Percentiles rank a stretch among this genome's conserved stretches.
Evolutionary conservation across 2,329 filamentous ascomycete genomes (phyloP).

Genomic region (Fusarium sp.): DNA sequence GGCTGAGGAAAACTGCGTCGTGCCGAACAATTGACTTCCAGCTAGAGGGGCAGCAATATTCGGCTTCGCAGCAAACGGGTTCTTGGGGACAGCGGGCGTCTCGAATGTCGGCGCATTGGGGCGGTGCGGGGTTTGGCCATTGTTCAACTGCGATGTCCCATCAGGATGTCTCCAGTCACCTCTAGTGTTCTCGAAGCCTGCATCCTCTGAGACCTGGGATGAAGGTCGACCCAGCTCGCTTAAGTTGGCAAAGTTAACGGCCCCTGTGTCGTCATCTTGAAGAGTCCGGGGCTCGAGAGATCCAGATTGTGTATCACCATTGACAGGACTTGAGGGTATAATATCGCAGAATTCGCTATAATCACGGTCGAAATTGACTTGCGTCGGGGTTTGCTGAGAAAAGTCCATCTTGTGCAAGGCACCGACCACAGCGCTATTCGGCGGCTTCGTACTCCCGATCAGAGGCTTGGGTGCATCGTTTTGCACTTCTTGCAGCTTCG

Average conservation of each 20-base stretch:
- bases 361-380: constrained; percentile 66
- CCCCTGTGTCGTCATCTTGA: constrained; percentile 62
- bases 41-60: constrained; percentile 52
- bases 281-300: constrained; percentile 52
- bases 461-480: constrained; percentile 36
- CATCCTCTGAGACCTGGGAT: constrained; percentile 57
- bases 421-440: constrained; percentile 27
- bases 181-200: constrained; percentile 53
- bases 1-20: constrained; percentile 66
- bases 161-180: constrained; percentile 54
- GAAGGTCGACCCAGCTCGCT: constrained; percentile 52
- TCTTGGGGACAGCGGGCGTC: constrained; percentile 61
- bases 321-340: constrained; percentile 45
- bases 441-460: constrained; percentile 33
- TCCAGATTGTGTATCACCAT: constrained; percentile 43
- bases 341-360: constrained; percentile 59
- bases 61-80: constrained; percentile 58
- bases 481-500: constrained; percentile 31
- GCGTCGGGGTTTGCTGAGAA: constrained; percentile 66
- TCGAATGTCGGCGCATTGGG: constrained; percentile 52
- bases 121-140: constrained; percentile 50
- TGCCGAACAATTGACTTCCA: constrained; percentile 64
- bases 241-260: constrained; percentile 58
- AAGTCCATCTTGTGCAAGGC: constrained; percentile 54
- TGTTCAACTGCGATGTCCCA: constrained; percentile 50